Conservation (phyloP, 2,329 filamentous ascomycete genomes). For the Phyllosticta citriasiana region DNA sequence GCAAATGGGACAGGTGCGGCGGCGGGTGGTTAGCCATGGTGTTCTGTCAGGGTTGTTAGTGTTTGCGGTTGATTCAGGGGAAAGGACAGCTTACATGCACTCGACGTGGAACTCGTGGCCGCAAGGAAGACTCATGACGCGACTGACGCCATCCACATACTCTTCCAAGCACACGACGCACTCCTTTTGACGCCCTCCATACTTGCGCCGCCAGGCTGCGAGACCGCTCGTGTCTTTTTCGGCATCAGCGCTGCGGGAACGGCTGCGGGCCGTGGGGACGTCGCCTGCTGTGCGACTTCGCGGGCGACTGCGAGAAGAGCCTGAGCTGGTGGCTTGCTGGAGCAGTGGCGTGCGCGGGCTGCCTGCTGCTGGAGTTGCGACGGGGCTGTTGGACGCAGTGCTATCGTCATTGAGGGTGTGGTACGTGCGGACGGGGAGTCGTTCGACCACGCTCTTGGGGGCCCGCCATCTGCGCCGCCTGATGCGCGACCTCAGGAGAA, state of each 20-base stretch:
- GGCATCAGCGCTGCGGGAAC: conserved; percentile 30
- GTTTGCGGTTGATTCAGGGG: not conserved
- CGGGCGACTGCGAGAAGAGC: conserved; percentile 43
- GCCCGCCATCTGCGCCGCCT: conserved; percentile 85
- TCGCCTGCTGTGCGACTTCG: conserved; percentile 57
- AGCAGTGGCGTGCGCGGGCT: conserved; percentile 75
- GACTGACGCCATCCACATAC: conserved; percentile 86
- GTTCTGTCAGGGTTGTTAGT: conserved; percentile 49
- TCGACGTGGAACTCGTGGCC: conserved; percentile 96
- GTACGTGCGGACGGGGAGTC: conserved; percentile 89
- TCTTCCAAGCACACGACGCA: conserved; percentile 96
- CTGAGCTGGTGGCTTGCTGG: conserved; percentile 31
- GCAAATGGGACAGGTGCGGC: conserved; percentile 96
- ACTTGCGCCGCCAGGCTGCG: conserved; percentile 46
- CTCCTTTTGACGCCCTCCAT: conserved; percentile 62
- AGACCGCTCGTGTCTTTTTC: conserved; percentile 44
- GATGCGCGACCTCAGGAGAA: conserved; percentile 80
- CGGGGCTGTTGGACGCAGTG: conserved; percentile 44
- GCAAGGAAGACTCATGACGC: conserved; percentile 93
- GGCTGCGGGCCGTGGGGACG: conserved; percentile 28
- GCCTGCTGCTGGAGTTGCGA: conserved; percentile 53
- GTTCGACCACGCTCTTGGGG: conserved; percentile 92
- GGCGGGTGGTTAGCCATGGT: conserved; percentile 89
- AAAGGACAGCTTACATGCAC: conserved; percentile 72
- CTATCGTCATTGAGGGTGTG: conserved; percentile 66